A percentile compares a stretch with the other conserved stretches of the same genome.
phyloP scores from a whole-genome alignment of 1,284 basidiomycete species.

The Melampsora larici-populina region DNA sequence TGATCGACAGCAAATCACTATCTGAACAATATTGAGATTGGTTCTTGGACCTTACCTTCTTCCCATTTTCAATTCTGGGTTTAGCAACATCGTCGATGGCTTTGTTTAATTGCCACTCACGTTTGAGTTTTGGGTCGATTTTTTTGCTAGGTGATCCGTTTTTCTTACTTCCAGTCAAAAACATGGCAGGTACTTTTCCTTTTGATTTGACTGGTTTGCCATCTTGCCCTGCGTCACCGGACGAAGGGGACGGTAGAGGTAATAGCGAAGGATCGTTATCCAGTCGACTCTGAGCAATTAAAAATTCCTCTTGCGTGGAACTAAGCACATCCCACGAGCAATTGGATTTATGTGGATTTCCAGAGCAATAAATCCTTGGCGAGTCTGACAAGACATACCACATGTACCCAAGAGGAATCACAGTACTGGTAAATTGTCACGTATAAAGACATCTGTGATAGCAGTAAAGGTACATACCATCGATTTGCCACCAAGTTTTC shows the following conservation, averaged over 20 bases:
- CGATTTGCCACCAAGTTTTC: constrained; percentile 43
- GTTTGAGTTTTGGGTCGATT: constrained; percentile 19
- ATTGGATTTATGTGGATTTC: constrained; percentile 33
- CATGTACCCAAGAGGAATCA: neutral
- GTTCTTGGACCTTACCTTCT: constrained; percentile 10
- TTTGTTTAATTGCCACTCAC: constrained; percentile 30
- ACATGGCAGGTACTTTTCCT: constrained; percentile 29
- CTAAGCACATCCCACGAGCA: constrained; percentile 31
- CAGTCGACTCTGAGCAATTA: constrained; percentile 9
- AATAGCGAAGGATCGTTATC: neutral
- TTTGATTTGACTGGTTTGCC: neutral
- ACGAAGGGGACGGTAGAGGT: neutral
- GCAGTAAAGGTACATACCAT: constrained; percentile 22
- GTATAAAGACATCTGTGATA: neutral
- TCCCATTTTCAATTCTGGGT: constrained; percentile 34
- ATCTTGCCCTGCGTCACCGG: neutral
- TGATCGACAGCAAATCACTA: neutral
- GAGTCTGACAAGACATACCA: constrained; percentile 25
- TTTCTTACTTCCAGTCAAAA: constrained; percentile 12
- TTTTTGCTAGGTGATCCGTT: neutral
- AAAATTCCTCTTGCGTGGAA: constrained; percentile 23
- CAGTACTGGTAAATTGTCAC: neutral
- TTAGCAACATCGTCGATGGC: constrained; percentile 22
- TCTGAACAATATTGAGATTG: neutral
- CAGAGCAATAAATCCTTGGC: constrained; percentile 37